phyloP scores from a whole-genome alignment of 768 basidiomycete species.

The Paxillus ammoniavirescens region DNA sequence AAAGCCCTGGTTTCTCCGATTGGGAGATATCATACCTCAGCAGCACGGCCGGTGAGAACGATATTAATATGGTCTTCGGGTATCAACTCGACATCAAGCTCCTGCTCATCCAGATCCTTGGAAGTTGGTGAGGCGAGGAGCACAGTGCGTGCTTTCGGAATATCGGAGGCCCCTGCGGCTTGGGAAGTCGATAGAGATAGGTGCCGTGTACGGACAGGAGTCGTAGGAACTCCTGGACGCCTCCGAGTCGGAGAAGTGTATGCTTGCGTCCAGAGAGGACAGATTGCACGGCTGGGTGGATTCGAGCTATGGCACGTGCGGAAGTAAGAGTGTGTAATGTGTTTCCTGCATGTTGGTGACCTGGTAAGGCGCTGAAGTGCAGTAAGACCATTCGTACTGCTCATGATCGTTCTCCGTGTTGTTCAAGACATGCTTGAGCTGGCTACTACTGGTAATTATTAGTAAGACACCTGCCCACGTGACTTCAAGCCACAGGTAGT shows the following conservation, averaged over 20 bases:
- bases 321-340: not conserved
- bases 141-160: conserved; percentile 46
- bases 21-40: conserved; percentile 50
- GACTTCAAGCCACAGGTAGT: not conserved
- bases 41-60: conserved; percentile 69
- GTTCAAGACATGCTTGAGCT: not conserved
- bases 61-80: conserved; percentile 53
- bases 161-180: conserved; percentile 37
- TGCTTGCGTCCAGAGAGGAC: no score
- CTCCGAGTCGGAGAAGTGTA: not conserved
- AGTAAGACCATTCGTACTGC: not conserved
- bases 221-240: not conserved
- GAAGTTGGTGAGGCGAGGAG: conserved; percentile 50
- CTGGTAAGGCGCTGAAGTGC: not conserved
- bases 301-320: not conserved
- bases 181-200: conserved; percentile 7
- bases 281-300: conserved; percentile 6
- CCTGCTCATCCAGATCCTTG: conserved; percentile 55
- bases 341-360: conserved; percentile 1
- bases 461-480: not conserved
- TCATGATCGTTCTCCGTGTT: not conserved
- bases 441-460: no score
- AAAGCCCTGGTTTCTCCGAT: conserved; percentile 5
- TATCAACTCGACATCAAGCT: conserved; percentile 61
- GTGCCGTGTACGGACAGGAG: not conserved